These are phyloP conservation scores for Deinandra increscens DNA, from an alignment of 129 eudicot genomes.

Conservation along the genomic window DNA sequence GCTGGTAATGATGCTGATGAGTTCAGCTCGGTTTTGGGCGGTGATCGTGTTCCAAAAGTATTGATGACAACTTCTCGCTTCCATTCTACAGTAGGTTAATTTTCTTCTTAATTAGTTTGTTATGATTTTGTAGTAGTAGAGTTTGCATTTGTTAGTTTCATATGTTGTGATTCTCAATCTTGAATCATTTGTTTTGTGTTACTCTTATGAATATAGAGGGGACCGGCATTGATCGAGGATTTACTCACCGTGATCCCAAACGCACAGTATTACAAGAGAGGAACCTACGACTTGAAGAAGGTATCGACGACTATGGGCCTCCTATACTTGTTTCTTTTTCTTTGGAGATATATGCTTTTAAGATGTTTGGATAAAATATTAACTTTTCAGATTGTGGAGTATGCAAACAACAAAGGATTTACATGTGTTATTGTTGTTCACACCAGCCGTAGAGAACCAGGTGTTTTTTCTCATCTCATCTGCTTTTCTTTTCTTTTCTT, in stretches of 20 bases:
- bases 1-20: slow-evolving; percentile 89
- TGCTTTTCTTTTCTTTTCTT: background rate
- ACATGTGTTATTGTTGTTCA: slow-evolving; percentile 87
- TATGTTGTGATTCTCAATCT: slow-evolving; percentile 3
- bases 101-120: background rate
- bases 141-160: background rate
- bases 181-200: background rate
- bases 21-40: slow-evolving; percentile 62
- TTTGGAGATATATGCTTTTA: background rate
- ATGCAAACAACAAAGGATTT: slow-evolving; percentile 78
- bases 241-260: slow-evolving; percentile 74
- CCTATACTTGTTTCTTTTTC: background rate
- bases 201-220: slow-evolving; percentile 51
- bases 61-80: slow-evolving; percentile 88
- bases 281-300: slow-evolving; percentile 95
- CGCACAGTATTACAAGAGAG: slow-evolving; percentile 79
- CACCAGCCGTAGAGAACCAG: slow-evolving; percentile 98
- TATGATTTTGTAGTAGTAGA: background rate
- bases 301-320: slow-evolving; percentile 32
- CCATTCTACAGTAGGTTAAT: slow-evolving; percentile 78
- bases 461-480: slow-evolving; percentile 37
- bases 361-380: background rate
- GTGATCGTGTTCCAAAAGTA: slow-evolving; percentile 53
- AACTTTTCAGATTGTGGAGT: slow-evolving; percentile 67
- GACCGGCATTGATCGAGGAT: slow-evolving; percentile 84